Percentiles rank a stretch among this genome's conserved stretches.
These are phyloP conservation scores for Ensete glaucum DNA, from an alignment of 176 grass and related monocot species.

Conservation along the genomic window DNA sequence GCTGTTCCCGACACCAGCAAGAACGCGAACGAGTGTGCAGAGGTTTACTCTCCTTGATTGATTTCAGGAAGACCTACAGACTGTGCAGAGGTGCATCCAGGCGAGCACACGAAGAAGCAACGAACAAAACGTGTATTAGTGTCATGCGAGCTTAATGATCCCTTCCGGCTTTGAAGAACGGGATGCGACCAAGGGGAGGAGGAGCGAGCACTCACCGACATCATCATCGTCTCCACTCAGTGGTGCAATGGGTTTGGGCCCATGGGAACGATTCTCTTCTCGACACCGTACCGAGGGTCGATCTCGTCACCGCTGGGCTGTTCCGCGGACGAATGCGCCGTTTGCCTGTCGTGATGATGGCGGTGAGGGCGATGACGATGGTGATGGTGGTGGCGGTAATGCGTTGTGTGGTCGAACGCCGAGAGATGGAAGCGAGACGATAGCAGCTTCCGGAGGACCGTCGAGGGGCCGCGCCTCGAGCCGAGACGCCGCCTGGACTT, in stretches of 20 bases:
- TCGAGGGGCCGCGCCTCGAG: background rate
- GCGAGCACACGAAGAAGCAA: too few species aligned
- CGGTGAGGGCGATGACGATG: conserved; percentile 2
- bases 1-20: background rate
- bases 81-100: background rate
- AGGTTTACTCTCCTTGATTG: background rate
- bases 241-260: conserved; percentile 86
- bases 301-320: conserved; percentile 23
- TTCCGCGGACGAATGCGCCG: background rate
- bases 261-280: conserved; percentile 59
- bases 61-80: background rate
- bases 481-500: background rate
- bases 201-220: background rate
- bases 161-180: background rate
- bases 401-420: background rate
- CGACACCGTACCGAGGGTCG: conserved; percentile 50
- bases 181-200: too few species aligned
- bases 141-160: too few species aligned
- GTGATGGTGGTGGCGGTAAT: conserved; percentile 11
- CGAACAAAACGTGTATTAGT: too few species aligned
- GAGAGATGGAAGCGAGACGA: conserved; percentile 21
- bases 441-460: conserved; percentile 34
- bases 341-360: conserved; percentile 14
- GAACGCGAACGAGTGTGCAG: background rate
- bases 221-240: conserved; percentile 20